Conservation (phyloP, 441 rosid species). For the Pelargonium australe region DNA sequence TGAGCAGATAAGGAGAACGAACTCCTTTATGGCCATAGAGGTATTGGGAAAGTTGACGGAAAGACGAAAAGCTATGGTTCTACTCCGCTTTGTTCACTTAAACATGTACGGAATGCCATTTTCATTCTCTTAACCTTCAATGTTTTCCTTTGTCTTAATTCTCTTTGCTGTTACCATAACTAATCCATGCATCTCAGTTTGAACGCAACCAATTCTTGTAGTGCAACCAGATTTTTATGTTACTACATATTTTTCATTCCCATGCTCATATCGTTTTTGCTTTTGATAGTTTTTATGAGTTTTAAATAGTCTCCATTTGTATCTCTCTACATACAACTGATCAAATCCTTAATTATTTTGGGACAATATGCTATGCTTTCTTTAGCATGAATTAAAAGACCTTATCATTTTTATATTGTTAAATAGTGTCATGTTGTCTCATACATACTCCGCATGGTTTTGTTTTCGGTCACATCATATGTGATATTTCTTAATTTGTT, state of each 20-base stretch:
- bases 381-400: background rate
- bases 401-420: background rate
- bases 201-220: background rate
- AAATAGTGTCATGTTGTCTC: background rate
- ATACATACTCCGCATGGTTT: background rate
- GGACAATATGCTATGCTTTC: background rate
- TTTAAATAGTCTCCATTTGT: background rate
- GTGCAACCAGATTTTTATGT: background rate
- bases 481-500: background rate
- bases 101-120: constrained; percentile 39
- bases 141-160: constrained; percentile 1
- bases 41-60: constrained; percentile 40
- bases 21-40: constrained; percentile 41
- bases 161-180: background rate
- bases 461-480: background rate
- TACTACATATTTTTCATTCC: background rate
- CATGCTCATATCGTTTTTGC: background rate
- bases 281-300: background rate
- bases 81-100: constrained; percentile 46
- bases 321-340: background rate
- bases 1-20: constrained; percentile 33
- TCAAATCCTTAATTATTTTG: background rate
- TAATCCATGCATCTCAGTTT: background rate
- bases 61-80: constrained; percentile 39
- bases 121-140: constrained; percentile 14